These are phyloP conservation scores for Galium porrigens DNA, from an alignment of 305 asterid genomes.

Conservation along the genomic window DNA sequence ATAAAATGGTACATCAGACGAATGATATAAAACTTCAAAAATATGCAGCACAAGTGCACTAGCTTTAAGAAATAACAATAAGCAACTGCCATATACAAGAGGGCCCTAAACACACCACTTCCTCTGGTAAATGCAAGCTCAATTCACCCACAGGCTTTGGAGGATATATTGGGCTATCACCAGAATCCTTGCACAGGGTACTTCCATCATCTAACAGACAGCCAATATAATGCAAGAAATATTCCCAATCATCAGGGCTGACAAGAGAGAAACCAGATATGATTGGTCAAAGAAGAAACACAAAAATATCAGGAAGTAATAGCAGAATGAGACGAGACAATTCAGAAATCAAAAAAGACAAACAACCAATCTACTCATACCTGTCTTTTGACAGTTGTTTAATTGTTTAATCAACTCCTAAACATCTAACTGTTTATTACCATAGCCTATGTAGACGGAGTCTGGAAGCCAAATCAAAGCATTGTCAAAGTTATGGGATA, in stretches of 20 bases:
- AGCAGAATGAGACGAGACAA: neutral
- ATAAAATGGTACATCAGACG: constrained; percentile 24
- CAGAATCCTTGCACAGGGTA: constrained; percentile 33
- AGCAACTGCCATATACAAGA: constrained; percentile 7
- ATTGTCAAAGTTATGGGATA: neutral
- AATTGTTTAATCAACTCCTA: neutral
- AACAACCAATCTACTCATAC: neutral
- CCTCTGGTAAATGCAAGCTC: constrained; percentile 42
- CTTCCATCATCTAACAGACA: constrained; percentile 77
- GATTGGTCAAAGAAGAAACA: neutral
- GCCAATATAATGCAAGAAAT: constrained; percentile 69
- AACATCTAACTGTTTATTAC: neutral
- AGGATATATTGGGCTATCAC: constrained; percentile 24
- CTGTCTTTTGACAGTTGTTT: neutral
- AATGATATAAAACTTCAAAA: constrained; percentile 6
- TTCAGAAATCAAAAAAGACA: neutral
- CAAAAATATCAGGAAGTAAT: neutral
- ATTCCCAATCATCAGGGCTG: constrained; percentile 97
- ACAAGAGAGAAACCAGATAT: constrained; percentile 18
- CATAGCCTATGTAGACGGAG: neutral
- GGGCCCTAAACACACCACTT: constrained; percentile 40
- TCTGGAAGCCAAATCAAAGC: neutral
- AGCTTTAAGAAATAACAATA: neutral
- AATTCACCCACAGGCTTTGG: constrained; percentile 28
- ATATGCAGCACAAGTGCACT: constrained; percentile 7